A percentile compares a stretch with the other conserved stretches of the same genome.
Conservation (phyloP, 73 alveolate species). For the Halteria grandinella region DNA sequence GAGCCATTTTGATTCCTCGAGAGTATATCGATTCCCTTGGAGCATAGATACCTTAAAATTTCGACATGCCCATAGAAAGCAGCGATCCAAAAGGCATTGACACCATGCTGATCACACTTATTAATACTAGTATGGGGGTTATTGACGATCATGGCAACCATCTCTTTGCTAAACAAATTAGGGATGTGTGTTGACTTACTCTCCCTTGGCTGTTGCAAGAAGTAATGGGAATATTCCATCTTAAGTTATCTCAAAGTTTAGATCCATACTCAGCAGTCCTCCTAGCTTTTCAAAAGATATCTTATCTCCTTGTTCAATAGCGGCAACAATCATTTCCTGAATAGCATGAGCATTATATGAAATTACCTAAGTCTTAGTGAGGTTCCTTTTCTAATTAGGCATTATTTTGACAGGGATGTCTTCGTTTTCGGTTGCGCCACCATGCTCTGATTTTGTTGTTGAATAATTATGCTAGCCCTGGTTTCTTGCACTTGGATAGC, state of each 20-base stretch:
- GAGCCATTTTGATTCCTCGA: slow-evolving; percentile 21
- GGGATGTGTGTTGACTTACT: not conserved
- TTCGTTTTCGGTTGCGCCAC: not conserved
- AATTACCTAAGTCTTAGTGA: slow-evolving; percentile 7
- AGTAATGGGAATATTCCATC: slow-evolving; percentile 55
- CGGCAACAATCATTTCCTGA: slow-evolving; percentile 28
- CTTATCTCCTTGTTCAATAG: slow-evolving; percentile 24
- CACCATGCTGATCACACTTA: slow-evolving; percentile 48
- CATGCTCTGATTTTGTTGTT: not conserved
- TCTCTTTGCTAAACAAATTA: slow-evolving; percentile 31
- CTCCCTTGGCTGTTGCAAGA: slow-evolving; percentile 51
- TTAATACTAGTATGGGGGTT: slow-evolving; percentile 34
- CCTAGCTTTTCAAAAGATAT: slow-evolving; percentile 21
- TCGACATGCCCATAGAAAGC: slow-evolving; percentile 40
- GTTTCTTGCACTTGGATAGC: too few species aligned
- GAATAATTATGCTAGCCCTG: too few species aligned
- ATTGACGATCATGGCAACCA: slow-evolving; percentile 6
- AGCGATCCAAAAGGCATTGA: slow-evolving; percentile 64
- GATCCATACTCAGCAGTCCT: slow-evolving; percentile 32
- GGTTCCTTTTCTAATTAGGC: not conserved
- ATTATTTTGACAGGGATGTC: not conserved
- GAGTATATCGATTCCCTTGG: slow-evolving; percentile 23
- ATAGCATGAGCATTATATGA: not conserved
- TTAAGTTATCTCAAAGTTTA: slow-evolving; percentile 18
- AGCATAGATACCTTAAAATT: slow-evolving; percentile 26